phyloP scores from a whole-genome alignment of 164 flowering plant species.

The Piper longum region DNA sequence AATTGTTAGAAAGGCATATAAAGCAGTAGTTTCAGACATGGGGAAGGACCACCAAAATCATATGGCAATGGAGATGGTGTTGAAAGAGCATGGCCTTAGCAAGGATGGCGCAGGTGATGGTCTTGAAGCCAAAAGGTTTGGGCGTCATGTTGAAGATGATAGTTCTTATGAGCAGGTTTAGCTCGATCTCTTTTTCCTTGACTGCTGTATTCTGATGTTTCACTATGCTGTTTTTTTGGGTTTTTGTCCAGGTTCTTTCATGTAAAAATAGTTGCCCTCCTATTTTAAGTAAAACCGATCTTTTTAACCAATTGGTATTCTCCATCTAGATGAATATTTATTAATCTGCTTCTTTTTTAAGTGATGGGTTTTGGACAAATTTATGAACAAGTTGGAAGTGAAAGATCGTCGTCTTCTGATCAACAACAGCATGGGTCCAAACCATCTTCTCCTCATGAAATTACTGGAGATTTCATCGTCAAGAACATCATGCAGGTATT shows the following conservation, averaged over 20 bases:
- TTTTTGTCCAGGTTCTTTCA: too few relatives aligned
- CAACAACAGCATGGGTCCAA: conserved; percentile 3
- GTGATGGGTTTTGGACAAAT: background rate
- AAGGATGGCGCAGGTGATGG: background rate
- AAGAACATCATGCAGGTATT: conserved; percentile 11
- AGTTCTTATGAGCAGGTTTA: background rate
- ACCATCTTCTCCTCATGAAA: conserved; percentile 9
- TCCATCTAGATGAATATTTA: too few relatives aligned
- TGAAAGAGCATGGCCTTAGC: conserved; percentile 6
- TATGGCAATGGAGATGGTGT: conserved; percentile 11
- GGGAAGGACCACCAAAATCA: background rate
- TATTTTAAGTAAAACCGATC: too few relatives aligned
- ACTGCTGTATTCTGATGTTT: background rate
- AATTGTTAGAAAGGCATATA: background rate
- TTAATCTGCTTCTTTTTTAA: too few relatives aligned
- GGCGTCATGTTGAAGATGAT: conserved; percentile 4
- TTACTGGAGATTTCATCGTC: conserved; percentile 5
- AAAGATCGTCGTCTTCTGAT: background rate
- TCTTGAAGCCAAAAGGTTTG: conserved; percentile 12
- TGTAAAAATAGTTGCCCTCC: too few relatives aligned
- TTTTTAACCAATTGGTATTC: too few relatives aligned
- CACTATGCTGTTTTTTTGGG: too few relatives aligned
- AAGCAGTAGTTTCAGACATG: background rate
- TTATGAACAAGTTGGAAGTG: conserved; percentile 6
- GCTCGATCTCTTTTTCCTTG: background rate